Base-by-base conservation (phyloP, 1,139 yeast species). In the Magnusiomyces sp. region DNA sequence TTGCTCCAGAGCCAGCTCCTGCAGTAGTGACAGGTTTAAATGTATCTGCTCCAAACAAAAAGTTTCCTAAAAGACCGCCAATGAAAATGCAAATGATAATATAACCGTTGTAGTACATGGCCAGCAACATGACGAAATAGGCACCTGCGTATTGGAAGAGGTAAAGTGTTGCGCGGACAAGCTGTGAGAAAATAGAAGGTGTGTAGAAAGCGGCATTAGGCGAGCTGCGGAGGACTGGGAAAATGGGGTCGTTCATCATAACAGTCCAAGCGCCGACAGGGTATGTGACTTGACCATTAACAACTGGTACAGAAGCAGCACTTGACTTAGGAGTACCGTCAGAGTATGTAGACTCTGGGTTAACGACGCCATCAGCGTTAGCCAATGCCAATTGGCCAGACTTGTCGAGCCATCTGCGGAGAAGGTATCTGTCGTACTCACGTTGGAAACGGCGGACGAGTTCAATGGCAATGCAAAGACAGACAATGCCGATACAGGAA, bases 71-170 rank as follows among this genome's bases (percentile, higher is more conserved):
- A 38, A 79, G 63, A 1, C 83, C 83, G 7, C 86, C 87, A 40
- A 80, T 62, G 46, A 80, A 71, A 64, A 83, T 79, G 20, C 80
- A 74, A 50, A 81, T 77, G 50, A 80, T 77, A 38, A 81, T 71
- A 62, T 80, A 81, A 19, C 87, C 87, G 58, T 81, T 81, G 67
- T 78, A 81, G 68, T 80, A 80, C 87, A 81, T 81, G 68, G 81
- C 80, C 58, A 81, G 67, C 67, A 81, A 71, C 85, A 81, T 81
- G 57, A 81, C 74, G 49, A 81, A 64, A 61, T 81, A 81, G 2
- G 81, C 76, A n/a, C 76, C 72, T 1, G 82, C 82, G 77, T 83
- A 78, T 61, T 80, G 81, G 31, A 79, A 59, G 1, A 79, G 72
- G 62, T 74, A 81, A 41, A 81, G 60, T 1, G 68, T 47, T 0